Percentiles rank a stretch among this genome's conserved stretches.
phyloP scores from a whole-genome alignment of 2,329 filamentous ascomycete genomes.

The Pseudogymnoascus sp. region DNA sequence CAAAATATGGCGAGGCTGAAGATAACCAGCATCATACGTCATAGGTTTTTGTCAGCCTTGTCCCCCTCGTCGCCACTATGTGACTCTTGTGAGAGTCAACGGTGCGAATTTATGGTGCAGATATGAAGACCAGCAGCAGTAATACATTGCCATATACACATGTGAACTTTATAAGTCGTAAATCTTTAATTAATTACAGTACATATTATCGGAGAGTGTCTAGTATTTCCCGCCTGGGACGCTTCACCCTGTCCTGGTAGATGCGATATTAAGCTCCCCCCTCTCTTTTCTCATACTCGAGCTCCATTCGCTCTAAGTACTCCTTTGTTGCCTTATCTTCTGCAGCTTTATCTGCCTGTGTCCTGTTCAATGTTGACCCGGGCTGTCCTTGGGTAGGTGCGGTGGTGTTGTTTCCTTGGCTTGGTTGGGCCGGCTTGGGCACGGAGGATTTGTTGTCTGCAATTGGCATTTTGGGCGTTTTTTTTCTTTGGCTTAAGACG shows the following conservation, averaged over 20 bases:
- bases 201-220: neutral
- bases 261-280: neutral
- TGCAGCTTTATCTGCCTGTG: neutral
- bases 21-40: neutral
- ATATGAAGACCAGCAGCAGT: neutral
- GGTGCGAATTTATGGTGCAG: no score
- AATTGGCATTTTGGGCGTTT: neutral
- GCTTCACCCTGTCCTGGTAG: neutral
- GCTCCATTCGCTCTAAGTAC: neutral
- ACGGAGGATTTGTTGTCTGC: neutral
- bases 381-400: neutral
- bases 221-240: neutral
- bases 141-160: neutral
- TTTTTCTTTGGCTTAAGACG: neutral
- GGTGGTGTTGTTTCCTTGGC: neutral
- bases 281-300: conserved; percentile 1
- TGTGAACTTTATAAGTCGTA: neutral
- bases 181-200: neutral
- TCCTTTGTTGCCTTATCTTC: neutral
- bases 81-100: neutral
- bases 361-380: neutral
- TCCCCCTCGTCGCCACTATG: neutral
- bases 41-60: neutral
- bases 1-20: neutral
- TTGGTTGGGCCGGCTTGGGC: neutral